These are phyloP conservation scores for Irineochytrium annulatum DNA, from an alignment of 192 early-diverging fungal genomes.

Conservation along the genomic window DNA sequence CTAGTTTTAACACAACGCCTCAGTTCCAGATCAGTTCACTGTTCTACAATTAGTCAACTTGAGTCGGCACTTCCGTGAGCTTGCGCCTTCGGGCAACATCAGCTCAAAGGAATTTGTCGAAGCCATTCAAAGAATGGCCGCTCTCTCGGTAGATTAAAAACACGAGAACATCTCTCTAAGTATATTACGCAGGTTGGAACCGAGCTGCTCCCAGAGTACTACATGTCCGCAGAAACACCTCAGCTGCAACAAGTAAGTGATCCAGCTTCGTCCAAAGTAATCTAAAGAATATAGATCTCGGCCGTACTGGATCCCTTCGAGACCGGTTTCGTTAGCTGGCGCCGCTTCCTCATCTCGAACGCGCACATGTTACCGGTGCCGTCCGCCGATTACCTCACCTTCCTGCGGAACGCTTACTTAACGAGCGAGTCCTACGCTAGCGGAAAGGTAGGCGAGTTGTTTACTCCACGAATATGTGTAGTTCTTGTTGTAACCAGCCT, in stretches of 20 bases:
- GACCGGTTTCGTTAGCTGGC: slow-evolving; percentile 52
- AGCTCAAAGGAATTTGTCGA: slow-evolving; percentile 43
- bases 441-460: slow-evolving; percentile 20
- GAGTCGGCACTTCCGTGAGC: slow-evolving; percentile 28
- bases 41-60: slow-evolving; percentile 46
- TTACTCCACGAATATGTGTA: not conserved
- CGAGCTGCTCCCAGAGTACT: slow-evolving; percentile 46
- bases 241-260: slow-evolving; percentile 44
- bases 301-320: slow-evolving; percentile 45
- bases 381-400: slow-evolving; percentile 18
- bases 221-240: slow-evolving; percentile 30
- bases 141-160: slow-evolving; percentile 18
- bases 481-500: not conserved
- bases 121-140: slow-evolving; percentile 29
- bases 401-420: slow-evolving; percentile 11
- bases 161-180: slow-evolving; percentile 6
- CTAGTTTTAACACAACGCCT: not conserved
- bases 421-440: slow-evolving; percentile 13
- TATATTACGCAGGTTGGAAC: slow-evolving; percentile 20
- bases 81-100: slow-evolving; percentile 37
- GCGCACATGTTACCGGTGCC: slow-evolving; percentile 43
- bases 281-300: slow-evolving; percentile 20
- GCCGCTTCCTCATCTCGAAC: slow-evolving; percentile 37
- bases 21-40: slow-evolving; percentile 50
- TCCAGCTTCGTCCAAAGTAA: not conserved